Percentiles rank a stretch among this genome's conserved stretches.
Evolutionary conservation across 257 asterid species (phyloP).

Genomic region (Rauvolfia tetraphylla): DNA sequence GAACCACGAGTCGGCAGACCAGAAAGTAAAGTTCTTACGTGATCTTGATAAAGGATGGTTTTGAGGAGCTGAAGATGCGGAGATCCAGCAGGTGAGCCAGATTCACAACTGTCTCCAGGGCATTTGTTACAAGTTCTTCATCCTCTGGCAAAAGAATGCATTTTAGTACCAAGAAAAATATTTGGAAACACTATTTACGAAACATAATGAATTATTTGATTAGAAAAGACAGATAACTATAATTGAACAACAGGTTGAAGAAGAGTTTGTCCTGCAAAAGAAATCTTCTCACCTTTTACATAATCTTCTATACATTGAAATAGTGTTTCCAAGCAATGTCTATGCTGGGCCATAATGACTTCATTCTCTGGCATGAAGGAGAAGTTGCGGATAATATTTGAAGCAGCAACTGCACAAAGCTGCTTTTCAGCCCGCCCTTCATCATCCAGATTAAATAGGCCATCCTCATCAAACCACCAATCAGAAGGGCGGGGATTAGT

Average conservation of each 20-base stretch:
- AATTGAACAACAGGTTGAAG: not conserved
- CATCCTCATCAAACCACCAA: slow-evolving; percentile 99
- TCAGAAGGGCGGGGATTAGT: slow-evolving; percentile 60
- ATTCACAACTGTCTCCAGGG: slow-evolving; percentile 84
- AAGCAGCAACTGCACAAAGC: slow-evolving; percentile 92
- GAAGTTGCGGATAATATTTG: slow-evolving; percentile 84
- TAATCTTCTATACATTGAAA: slow-evolving; percentile 90
- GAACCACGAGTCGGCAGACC: slow-evolving; percentile 11
- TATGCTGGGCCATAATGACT: slow-evolving; percentile 88
- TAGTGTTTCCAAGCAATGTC: slow-evolving; percentile 89
- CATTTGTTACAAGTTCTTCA: slow-evolving; percentile 92
- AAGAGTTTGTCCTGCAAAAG: not conserved
- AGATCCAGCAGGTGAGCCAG: slow-evolving; percentile 86
- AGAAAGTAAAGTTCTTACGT: slow-evolving; percentile 45
- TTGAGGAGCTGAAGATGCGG: slow-evolving; percentile 86
- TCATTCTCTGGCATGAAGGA: slow-evolving; percentile 99
- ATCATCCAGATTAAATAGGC: slow-evolving; percentile 84
- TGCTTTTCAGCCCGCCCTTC: slow-evolving; percentile 94
- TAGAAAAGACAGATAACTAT: not conserved
- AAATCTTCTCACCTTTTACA: slow-evolving; percentile 53
- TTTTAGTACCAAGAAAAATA: not conserved
- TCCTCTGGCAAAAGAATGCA: slow-evolving; percentile 58
- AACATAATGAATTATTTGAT: not conserved
- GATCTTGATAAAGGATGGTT: slow-evolving; percentile 78
- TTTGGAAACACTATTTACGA: not conserved